phyloP scores from a whole-genome alignment of 805 yeast genomes.

The Metschnikowia kunwiensis region DNA sequence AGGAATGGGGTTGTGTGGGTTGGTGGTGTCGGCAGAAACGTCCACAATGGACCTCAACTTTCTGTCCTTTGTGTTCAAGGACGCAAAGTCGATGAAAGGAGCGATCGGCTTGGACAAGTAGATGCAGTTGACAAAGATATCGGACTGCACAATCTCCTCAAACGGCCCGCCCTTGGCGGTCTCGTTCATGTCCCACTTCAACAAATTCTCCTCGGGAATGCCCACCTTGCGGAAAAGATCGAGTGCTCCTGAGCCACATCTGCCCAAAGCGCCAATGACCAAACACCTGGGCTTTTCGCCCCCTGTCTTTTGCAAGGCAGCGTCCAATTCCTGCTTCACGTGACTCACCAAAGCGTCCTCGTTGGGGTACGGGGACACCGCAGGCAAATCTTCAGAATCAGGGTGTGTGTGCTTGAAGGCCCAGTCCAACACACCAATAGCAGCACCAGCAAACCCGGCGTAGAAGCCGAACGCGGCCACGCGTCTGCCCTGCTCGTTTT shows the following conservation, averaged over 20 bases:
- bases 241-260: conserved; percentile 98
- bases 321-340: conserved; percentile 56
- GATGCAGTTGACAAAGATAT: conserved; percentile 93
- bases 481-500: conserved; percentile 93
- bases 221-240: conserved; percentile 81
- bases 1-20: conserved; percentile 97
- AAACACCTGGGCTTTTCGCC: conserved; percentile 73
- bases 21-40: conserved; percentile 98
- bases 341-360: conserved; percentile 73
- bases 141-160: conserved; percentile 81
- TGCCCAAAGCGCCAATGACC: conserved; percentile 95
- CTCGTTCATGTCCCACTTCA: conserved; percentile 96
- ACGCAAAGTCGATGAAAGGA: conserved; percentile 74
- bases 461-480: conserved; percentile 99
- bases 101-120: conserved; percentile 91
- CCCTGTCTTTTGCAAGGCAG: conserved; percentile 55
- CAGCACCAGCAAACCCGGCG: conserved; percentile 99
- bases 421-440: conserved; percentile 93
- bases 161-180: conserved; percentile 98
- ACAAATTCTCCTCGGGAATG: conserved; percentile 76
- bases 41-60: conserved; percentile 89
- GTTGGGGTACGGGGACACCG: conserved; percentile 77
- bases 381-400: conserved; percentile 68
- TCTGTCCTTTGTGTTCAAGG: conserved; percentile 66
- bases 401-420: conserved; percentile 78